These are phyloP conservation scores for Xerocomellus intermedius DNA, from an alignment of 768 basidiomycete genomes.

Conservation along the genomic window DNA sequence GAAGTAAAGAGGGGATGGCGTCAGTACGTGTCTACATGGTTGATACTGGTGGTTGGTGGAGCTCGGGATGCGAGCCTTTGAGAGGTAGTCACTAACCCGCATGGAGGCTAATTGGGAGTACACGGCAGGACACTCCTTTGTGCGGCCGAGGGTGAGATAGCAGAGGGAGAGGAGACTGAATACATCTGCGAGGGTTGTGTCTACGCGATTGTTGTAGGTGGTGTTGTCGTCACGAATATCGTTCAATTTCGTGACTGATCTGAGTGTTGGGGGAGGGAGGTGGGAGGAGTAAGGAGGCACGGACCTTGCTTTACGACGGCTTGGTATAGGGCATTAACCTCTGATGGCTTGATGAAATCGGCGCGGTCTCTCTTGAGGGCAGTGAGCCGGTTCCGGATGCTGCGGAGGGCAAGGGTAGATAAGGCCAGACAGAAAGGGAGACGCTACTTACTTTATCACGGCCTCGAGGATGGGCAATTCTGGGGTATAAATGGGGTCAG, in stretches of 20 bases:
- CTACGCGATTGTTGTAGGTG: slow-evolving; percentile 82
- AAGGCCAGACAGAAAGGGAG: slow-evolving; percentile 17
- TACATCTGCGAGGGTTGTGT: slow-evolving; percentile 94
- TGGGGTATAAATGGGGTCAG: slow-evolving; percentile 35
- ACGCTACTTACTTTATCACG: slow-evolving; percentile 71
- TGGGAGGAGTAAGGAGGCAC: slow-evolving; percentile 15
- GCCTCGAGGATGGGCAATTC: slow-evolving; percentile 94
- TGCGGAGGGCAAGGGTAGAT: slow-evolving; percentile 34
- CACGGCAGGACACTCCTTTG: slow-evolving; percentile 88
- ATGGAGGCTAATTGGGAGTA: slow-evolving; percentile 97
- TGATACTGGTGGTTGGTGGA: no score
- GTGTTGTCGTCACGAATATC: slow-evolving; percentile 80
- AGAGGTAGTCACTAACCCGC: slow-evolving; percentile 62
- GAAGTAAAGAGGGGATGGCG: slow-evolving; percentile 22
- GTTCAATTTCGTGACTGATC: slow-evolving; percentile 83
- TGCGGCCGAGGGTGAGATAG: slow-evolving; percentile 97
- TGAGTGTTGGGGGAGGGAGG: neutral
- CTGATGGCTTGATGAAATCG: slow-evolving; percentile 89
- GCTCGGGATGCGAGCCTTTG: neutral
- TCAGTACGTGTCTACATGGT: slow-evolving; percentile 28
- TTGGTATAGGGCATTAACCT: slow-evolving; percentile 92
- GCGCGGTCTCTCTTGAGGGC: slow-evolving; percentile 91
- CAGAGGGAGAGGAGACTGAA: slow-evolving; percentile 94
- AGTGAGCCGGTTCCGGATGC: slow-evolving; percentile 93
- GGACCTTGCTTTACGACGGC: slow-evolving; percentile 90